A percentile compares a stretch with the other conserved stretches of the same genome.
Conservation (phyloP, 2,329 filamentous ascomycete genomes). For the Aspergillus fructus region DNA sequence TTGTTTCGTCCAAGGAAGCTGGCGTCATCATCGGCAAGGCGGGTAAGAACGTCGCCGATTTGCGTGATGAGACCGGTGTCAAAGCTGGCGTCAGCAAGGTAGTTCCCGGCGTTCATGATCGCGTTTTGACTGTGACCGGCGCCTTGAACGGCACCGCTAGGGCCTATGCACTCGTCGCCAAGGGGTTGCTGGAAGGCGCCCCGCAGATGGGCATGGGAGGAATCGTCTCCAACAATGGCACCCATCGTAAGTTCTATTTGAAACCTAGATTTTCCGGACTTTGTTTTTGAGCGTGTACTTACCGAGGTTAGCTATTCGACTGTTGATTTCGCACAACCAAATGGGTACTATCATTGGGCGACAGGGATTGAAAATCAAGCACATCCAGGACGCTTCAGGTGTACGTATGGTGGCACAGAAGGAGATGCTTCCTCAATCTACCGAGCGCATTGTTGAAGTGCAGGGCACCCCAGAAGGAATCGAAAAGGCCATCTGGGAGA, state of each 20-base stretch:
- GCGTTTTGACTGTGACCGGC: slow-evolving; percentile 92
- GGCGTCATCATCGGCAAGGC: slow-evolving; percentile 99
- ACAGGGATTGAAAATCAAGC: slow-evolving; percentile 97
- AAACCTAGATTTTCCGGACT: neutral
- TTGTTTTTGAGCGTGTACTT: slow-evolving; percentile 13
- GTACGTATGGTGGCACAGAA: slow-evolving; percentile 99
- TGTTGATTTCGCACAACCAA: slow-evolving; percentile 98
- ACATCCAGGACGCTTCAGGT: slow-evolving; percentile 94
- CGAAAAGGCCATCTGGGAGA: slow-evolving; percentile 96
- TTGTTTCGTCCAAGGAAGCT: slow-evolving; percentile 98
- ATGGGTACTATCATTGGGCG: slow-evolving; percentile 99
- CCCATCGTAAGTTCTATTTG: slow-evolving; percentile 74
- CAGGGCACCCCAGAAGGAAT: slow-evolving; percentile 94
- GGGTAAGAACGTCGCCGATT: slow-evolving; percentile 95
- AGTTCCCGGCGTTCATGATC: slow-evolving; percentile 94
- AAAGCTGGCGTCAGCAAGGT: slow-evolving; percentile 99
- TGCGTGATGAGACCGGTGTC: slow-evolving; percentile 95
- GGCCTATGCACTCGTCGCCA: slow-evolving; percentile 90
- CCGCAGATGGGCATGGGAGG: slow-evolving; percentile 96
- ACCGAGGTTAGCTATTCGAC: slow-evolving; percentile 72
- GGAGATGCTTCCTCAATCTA: slow-evolving; percentile 98
- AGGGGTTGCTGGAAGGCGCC: slow-evolving; percentile 86
- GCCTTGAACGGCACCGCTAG: slow-evolving; percentile 83
- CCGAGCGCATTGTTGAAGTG: slow-evolving; percentile 95
- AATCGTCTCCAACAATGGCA: slow-evolving; percentile 80